A percentile compares a stretch with the other conserved stretches of the same genome.
Conservation (phyloP, 2,329 filamentous ascomycete species). For the Volutella citrinella region DNA sequence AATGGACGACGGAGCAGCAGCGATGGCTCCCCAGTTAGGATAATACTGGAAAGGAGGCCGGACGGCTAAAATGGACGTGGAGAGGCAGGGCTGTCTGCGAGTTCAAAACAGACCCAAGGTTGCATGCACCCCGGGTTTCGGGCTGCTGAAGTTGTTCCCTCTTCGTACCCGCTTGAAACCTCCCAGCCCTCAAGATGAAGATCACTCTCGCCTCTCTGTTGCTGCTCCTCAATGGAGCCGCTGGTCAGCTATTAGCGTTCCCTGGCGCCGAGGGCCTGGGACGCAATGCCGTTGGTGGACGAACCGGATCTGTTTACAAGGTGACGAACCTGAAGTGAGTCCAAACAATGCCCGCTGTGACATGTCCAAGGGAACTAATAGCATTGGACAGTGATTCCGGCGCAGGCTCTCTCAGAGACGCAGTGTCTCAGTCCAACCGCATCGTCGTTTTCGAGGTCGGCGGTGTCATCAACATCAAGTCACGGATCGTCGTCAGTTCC, state of each 20-base stretch:
- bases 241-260: constrained; percentile 33
- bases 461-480: constrained; percentile 44
- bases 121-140: too few relatives aligned
- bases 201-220: constrained; percentile 1
- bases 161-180: background rate
- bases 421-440: constrained; percentile 38
- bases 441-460: constrained; percentile 47
- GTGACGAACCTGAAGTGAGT: constrained; percentile 34
- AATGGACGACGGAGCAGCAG: constrained; percentile 5
- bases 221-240: constrained; percentile 2
- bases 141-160: background rate
- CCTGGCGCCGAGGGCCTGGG: constrained; percentile 34
- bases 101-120: too few relatives aligned
- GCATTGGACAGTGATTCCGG: constrained; percentile 30
- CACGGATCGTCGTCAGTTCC: constrained; percentile 40
- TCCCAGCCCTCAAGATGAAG: constrained; percentile 2
- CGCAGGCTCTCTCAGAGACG: constrained; percentile 33
- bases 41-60: background rate
- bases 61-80: too few relatives aligned
- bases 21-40: constrained; percentile 1
- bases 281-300: constrained; percentile 28
- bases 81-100: too few relatives aligned
- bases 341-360: background rate
- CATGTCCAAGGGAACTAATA: background rate
- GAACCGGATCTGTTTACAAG: constrained; percentile 34